Conservation (phyloP, 371 early-diverging fungal genomes). For the Mucor velutinosus region DNA sequence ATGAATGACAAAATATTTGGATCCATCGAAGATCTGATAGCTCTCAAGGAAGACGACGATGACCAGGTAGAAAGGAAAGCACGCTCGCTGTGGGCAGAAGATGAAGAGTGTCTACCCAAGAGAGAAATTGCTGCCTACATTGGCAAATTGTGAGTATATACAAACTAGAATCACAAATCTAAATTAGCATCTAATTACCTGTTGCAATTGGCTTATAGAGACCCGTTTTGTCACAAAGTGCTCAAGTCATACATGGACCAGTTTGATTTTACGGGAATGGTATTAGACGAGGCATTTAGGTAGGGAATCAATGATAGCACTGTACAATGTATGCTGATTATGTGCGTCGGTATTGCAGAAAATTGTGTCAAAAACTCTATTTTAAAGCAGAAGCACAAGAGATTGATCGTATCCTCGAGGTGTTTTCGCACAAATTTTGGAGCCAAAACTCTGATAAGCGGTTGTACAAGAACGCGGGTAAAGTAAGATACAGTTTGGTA, state of each 20-base stretch:
- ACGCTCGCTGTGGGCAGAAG: conserved; percentile 29
- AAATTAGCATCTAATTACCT: not conserved
- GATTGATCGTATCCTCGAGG: conserved; percentile 82
- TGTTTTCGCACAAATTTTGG: conserved; percentile 76
- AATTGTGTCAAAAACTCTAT: conserved; percentile 66
- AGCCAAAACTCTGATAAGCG: conserved; percentile 61
- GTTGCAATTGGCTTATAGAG: conserved; percentile 17
- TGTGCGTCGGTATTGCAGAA: conserved; percentile 7
- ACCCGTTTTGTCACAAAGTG: conserved; percentile 42
- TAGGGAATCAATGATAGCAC: not conserved
- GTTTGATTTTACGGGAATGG: conserved; percentile 68
- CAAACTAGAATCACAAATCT: not conserved
- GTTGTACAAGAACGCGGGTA: conserved; percentile 44
- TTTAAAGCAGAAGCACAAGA: conserved; percentile 88
- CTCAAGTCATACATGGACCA: conserved; percentile 61
- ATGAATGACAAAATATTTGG: conserved; percentile 19
- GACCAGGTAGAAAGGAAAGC: conserved; percentile 7
- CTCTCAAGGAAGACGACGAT: not conserved
- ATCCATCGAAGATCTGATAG: conserved; percentile 17
- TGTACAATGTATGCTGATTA: not conserved
- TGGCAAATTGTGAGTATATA: conserved; percentile 29
- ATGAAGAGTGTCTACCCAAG: conserved; percentile 20
- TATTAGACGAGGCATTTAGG: conserved; percentile 78
- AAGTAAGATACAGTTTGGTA: not conserved
- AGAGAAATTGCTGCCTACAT: conserved; percentile 36